Base-by-base conservation (phyloP, 306 rosid species). In the Cajanus cajan region DNA sequence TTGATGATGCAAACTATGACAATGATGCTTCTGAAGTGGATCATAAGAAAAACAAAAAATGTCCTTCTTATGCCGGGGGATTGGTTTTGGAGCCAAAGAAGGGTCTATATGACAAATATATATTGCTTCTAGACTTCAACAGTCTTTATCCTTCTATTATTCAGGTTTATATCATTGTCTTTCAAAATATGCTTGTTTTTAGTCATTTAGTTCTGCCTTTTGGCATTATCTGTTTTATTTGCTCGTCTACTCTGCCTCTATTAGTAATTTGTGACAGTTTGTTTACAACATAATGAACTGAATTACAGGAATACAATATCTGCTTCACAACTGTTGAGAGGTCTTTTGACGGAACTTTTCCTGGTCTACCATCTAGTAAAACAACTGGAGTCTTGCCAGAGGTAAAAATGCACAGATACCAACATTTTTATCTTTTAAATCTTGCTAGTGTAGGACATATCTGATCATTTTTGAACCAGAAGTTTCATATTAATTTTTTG, bases 141-240 rank as follows among this genome's bases (percentile, higher is more conserved):
- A 95, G 98, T 91, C 95, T 95, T 77, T 95, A 95, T 80, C 99
- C 98, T 79, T 95, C 99, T 70, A 95, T 95, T 74, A 95, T 95
- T 82, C 99, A 93, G 98, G 99, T 93, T 80, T 14, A 66, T 73
- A 34, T 31, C 34, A 19, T 63, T 52, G 39, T 61, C 41, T 10
- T 75, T 40, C 40, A 54, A 44, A 54, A 76, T 69, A 43, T 78
- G 80, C 68, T 54, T 33, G 37, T 45, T 40, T 68, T 69, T 12
- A n/a, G 34, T 68, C 59, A 62, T 73, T 68, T 31, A 45, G 39
- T 43, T 33, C 66, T 67, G 52, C 48, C 51, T 57, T 19, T 54
- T 40, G 36, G 39, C 54, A 19, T 69, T 68, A 45, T 21, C 34
- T 50, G 12, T 63, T 59, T 72, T 45, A 28, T 65, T 74, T 76